Base-by-base conservation (phyloP, 345 rosid genomes). In the Nasturtium officinale region DNA sequence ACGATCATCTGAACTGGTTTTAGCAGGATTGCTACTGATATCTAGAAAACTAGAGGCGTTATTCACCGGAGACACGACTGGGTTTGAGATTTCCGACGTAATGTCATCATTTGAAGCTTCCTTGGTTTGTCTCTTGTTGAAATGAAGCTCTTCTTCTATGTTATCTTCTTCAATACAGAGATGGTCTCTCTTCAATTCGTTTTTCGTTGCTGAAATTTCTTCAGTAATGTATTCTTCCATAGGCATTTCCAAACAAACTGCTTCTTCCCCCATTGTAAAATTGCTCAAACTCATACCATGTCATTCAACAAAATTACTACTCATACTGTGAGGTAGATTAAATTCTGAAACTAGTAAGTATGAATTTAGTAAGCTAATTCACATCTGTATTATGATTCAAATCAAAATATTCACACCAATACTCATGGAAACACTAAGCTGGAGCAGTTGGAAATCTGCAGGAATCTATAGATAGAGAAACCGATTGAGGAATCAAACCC, bases 41-140 rank as follows among this genome's bases (percentile, higher is more conserved):
- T 87, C 90, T 2, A 81, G 88, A 65, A 85, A 83, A 32, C 66
- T 76, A 4, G 80, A 77, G 0, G 81, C 75, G 77, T 75, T 82
- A 38, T 80, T 91, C 16, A 78, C 85, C 1, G 90, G 91, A 40
- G 92, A 88, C 0, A 83, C 71, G 32, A 77, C 35, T 1, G 97
- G 97, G 69, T 95, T 91, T 2, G 90, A 83, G 55, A 95, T 97
- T 77, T 95, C 99, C 20, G 98, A 95, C 21, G 77, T 77, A 17
- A 84, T 71, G 61, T 95, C 99, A 38, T 95, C 97, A 30, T 79
- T 79, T 0, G 86, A 82, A 77, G 88, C 83, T 52, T 95, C 99
- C 72, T 84, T 87, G 0, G 75, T 89, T 61, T 82, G 91, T 78
- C 85, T 90, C 85, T 85, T 88, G 16, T 32, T 75, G 3, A 64